Evolutionary conservation across 2,329 filamentous ascomycete genomes (phyloP).

Genomic region (Westerdykella sp.): DNA sequence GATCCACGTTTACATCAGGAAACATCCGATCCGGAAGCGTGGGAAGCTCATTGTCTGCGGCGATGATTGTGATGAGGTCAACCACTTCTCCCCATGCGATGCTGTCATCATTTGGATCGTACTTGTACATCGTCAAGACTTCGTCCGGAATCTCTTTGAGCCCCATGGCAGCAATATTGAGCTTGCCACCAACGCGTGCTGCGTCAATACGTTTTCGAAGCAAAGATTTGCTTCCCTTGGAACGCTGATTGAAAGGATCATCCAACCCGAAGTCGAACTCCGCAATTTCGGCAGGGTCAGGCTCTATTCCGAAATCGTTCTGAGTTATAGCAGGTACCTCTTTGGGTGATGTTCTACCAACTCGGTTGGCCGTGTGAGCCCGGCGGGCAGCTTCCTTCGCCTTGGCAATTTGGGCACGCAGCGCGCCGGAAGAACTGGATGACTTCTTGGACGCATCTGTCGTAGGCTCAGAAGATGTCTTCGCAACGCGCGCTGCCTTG

Average conservation of each 20-base stretch:
- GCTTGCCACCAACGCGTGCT: slow-evolving; percentile 68
- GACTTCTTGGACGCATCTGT: slow-evolving; percentile 23
- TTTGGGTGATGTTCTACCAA: slow-evolving; percentile 23
- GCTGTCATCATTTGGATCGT: slow-evolving; percentile 56
- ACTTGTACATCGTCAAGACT: slow-evolving; percentile 85
- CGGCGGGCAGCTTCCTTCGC: slow-evolving; percentile 66
- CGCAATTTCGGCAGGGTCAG: slow-evolving; percentile 27
- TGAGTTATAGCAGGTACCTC: slow-evolving; percentile 14
- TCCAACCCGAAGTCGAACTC: slow-evolving; percentile 55
- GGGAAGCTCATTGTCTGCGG: slow-evolving; percentile 83
- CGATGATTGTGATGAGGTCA: slow-evolving; percentile 75
- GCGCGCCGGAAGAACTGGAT: slow-evolving; percentile 64
- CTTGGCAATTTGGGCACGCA: slow-evolving; percentile 86
- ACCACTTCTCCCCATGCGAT: slow-evolving; percentile 87
- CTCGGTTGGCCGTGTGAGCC: slow-evolving; percentile 14
- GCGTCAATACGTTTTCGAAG: slow-evolving; percentile 65
- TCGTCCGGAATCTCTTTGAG: slow-evolving; percentile 74
- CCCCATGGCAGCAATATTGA: slow-evolving; percentile 83
- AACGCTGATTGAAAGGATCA: slow-evolving; percentile 65
- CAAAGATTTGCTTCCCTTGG: slow-evolving; percentile 58
- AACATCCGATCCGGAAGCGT: slow-evolving; percentile 68
- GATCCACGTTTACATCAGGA: slow-evolving; percentile 56
- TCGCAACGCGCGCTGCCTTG: slow-evolving; percentile 61
- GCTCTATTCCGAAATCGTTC: slow-evolving; percentile 21
- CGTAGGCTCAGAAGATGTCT: slow-evolving; percentile 4